Percentiles rank a stretch among this genome's conserved stretches.
Conservation (phyloP, 176 grass and related monocot genomes). For the Oryza longistaminata region DNA sequence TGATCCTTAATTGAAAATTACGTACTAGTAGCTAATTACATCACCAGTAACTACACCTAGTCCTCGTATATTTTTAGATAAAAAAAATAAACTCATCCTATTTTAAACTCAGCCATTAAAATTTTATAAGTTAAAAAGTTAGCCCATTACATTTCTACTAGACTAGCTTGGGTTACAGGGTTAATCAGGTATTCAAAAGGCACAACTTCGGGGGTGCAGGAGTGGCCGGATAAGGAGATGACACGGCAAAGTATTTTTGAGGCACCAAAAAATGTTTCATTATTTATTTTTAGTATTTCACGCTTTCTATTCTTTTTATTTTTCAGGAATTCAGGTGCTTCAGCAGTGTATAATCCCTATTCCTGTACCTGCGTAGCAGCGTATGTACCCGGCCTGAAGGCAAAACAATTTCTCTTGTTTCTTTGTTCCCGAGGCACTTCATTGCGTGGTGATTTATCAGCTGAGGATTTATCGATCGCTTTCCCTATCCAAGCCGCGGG, state of each 20-base stretch:
- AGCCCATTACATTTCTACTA: too few species aligned
- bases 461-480: background rate
- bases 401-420: conserved; percentile 18
- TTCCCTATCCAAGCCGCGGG: background rate
- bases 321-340: background rate
- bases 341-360: background rate
- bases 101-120: too few species aligned
- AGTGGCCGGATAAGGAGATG: too few species aligned
- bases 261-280: background rate
- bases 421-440: conserved; percentile 27
- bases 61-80: too few species aligned
- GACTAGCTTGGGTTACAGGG: too few species aligned
- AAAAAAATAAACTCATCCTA: too few species aligned
- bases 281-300: background rate
- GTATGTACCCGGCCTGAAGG: background rate
- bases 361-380: background rate
- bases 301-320: too few species aligned
- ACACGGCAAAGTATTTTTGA: background rate
- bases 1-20: background rate
- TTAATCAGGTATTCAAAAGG: too few species aligned
- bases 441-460: conserved; percentile 7
- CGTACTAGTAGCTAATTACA: too few species aligned
- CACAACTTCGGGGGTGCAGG: too few species aligned
- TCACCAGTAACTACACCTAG: too few species aligned
- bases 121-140: too few species aligned